Evolutionary conservation across 2,329 filamentous ascomycete genomes (phyloP), one percentile per base, ranked within the genome.

Genomic region (Penicillium sp.): DNA sequence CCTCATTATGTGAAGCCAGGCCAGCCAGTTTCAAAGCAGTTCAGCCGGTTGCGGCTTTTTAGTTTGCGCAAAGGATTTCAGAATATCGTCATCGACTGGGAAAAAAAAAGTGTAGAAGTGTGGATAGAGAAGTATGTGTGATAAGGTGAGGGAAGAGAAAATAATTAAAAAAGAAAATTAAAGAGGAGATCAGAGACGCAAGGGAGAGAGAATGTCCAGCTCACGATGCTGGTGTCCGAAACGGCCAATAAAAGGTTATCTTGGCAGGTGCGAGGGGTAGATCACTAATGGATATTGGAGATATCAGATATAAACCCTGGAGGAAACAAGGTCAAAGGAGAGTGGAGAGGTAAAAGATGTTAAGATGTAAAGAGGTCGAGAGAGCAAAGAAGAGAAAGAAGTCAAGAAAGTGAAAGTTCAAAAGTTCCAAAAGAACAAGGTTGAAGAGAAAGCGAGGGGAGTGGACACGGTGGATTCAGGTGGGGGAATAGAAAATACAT

Each of bases 1-100:
- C 75, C 74, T 71, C 76, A 77, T 77, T 70, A 75, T 77, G 75
- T 69, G 69, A 61, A 59, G 54, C 62, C 64, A 60, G 60, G 56
- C 55, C 19, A 27, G 25, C 29, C 40, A 53, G 29, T 35, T 45
- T 12, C 29, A 8, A 6, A 37, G 10, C 17, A 21, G 23, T 46
- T 33, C 21, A 46, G 41, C 50, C 38, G 13, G 21, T 46, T 46
- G 31, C 7, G 29, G 50, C 50, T 9, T 37, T 48, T 31, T 9
- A 13, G 25, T 27, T 43, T 38, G 41, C 37, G 46, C 47, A 48
- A 35, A 27, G 27, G 17, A 27, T 21, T 53, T 53, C 17, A 53
- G 50, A n/a, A 33, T 33, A 27, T 25, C 50, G 50, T 54, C 51
- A 54, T 54, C 33, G 31, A 53, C n/a, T 33, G 19, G 19, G 1